A percentile compares a stretch with the other conserved stretches of the same genome.
Evolutionary conservation across 2,329 filamentous ascomycete genomes (phyloP).

Genomic region (Cordyceps farinosa): DNA sequence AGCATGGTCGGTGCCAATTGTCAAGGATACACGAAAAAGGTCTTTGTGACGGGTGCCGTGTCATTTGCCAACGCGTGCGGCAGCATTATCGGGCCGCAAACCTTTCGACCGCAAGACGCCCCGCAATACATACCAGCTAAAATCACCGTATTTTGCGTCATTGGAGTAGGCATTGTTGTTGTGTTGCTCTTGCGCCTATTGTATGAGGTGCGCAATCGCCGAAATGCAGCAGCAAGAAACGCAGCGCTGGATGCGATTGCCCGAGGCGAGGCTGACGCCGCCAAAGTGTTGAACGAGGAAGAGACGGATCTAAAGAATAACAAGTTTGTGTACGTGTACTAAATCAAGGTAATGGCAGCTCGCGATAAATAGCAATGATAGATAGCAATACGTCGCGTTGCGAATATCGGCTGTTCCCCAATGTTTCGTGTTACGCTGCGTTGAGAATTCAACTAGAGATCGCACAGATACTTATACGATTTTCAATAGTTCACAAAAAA

Average conservation of each 20-base stretch:
- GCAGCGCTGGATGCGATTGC: slow-evolving; percentile 29
- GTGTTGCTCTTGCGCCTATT: slow-evolving; percentile 35
- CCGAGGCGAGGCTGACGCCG: slow-evolving; percentile 27
- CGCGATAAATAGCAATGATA: neutral
- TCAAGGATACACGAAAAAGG: slow-evolving; percentile 49
- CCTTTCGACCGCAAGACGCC: slow-evolving; percentile 49
- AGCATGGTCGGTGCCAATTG: slow-evolving; percentile 48
- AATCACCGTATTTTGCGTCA: slow-evolving; percentile 43
- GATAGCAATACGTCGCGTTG: too few species aligned
- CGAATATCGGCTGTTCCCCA: too few species aligned
- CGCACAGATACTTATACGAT: too few species aligned
- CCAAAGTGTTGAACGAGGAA: slow-evolving; percentile 24
- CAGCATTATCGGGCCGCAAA: slow-evolving; percentile 56
- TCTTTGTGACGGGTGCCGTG: slow-evolving; percentile 47
- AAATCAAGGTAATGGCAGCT: neutral
- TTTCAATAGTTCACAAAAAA: too few species aligned
- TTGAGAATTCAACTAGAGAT: too few species aligned
- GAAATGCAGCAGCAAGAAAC: slow-evolving; percentile 35
- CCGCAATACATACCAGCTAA: slow-evolving; percentile 53
- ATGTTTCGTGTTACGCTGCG: too few species aligned
- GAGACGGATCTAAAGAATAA: slow-evolving; percentile 34
- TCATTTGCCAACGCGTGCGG: slow-evolving; percentile 49
- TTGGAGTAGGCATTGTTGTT: slow-evolving; percentile 22
- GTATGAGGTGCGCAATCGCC: slow-evolving; percentile 34
- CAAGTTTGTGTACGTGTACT: slow-evolving; percentile 25